Base-by-base conservation (phyloP, 2,329 filamentous ascomycete genomes). In the Neopestalotiopsis sp. region DNA sequence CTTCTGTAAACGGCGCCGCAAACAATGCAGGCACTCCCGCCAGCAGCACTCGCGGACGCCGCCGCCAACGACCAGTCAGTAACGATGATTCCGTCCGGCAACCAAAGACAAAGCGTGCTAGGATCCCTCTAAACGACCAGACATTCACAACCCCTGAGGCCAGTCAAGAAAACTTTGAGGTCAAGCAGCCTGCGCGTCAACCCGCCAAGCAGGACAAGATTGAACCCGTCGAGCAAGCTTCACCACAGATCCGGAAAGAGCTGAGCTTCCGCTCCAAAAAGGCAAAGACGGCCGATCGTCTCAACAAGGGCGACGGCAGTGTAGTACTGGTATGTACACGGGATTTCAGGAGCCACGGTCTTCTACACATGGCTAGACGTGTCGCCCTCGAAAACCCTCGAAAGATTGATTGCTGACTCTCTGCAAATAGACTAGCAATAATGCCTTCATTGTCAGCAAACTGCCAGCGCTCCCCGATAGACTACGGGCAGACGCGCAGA, bases 401-500 rank as follows among this genome's bases (percentile, higher is more conserved):
- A 20, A 10, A 30, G 17, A 5, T 20, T 28, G 57, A 62, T 20
- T 17, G 40, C 59, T 62, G 59, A 62, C 30, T 70, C n/a, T 66
- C 3, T 34, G 14, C 53, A 20, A 53, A 20, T 70, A 97, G 92
- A 94, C 93, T 53, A 94, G 90, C 77, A 97, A 93, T 76, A 90
- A 91, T 77, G 93, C 93, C 72, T 98, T 96, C 79, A 92, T 89
- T 58, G 93, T 97, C 71, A 93, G 92, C 80, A 94, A 95, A 79
- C 87, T 98, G 40, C 93, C 93, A 68, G 91, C 92, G 67, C 87
- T 97, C 30, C 95, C 95, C 63, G 91, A 95, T 75, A 89, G 90
- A 76, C 88, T 97, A 71, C 90, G 91, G 72, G 83, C 88, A 73
- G 88, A 91, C 75, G 85, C 88, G 69, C 84, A 86, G 78, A 88